Evolutionary conservation across 225 moss, liverwort and hornwort genomes (phyloP), one percentile per base, ranked within the genome.

Genomic region (Physcomitrellopsis africana): DNA sequence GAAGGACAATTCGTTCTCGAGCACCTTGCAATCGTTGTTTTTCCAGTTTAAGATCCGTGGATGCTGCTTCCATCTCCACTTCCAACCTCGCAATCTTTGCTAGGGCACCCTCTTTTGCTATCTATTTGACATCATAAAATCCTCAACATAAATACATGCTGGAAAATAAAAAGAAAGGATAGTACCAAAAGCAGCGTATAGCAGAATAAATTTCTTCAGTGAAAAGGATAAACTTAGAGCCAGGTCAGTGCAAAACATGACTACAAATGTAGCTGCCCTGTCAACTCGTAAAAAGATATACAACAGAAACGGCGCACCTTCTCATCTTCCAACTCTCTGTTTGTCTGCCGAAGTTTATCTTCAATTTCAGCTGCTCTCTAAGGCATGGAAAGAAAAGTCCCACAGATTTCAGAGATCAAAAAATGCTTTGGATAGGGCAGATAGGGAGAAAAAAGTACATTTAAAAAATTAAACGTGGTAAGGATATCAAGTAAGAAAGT

Each of bases 21-120:
- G 99, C 99, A 63, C 99, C 99, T 89, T 99, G 93, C 78, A 99
- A 77, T 37, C 95, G 92, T 80, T 92, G 99, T 77, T 93, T 92
- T 58, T 95, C 93, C 73, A 99, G 76, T 73, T 92, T 87, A 65
- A 95, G 83, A 69, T 95, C 95, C 74, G 88, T 81, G 13, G 79
- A 81, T 59, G 88, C 89, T 65, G 85, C 83, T 80, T 99, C 95
- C 93, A 91, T 92, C 66, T 92, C 95, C 67, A 92, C 75, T 86
- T 99, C 99, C 85, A 95, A 77, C 69, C 75, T 81, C 51, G 77
- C 51, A 70, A 92, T 84, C 83, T 81, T 91, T 65, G 60, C 75
- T 78, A 77, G 76, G 51, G 92, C 88, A 73, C 65, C 70, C 72
- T 93, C 93, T 76, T 71, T 85, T 68, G 84, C 87, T 51, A 68